These are phyloP conservation scores for Aspergillus ustus DNA, from an alignment of 2,329 filamentous ascomycete species.

Conservation along the genomic window DNA sequence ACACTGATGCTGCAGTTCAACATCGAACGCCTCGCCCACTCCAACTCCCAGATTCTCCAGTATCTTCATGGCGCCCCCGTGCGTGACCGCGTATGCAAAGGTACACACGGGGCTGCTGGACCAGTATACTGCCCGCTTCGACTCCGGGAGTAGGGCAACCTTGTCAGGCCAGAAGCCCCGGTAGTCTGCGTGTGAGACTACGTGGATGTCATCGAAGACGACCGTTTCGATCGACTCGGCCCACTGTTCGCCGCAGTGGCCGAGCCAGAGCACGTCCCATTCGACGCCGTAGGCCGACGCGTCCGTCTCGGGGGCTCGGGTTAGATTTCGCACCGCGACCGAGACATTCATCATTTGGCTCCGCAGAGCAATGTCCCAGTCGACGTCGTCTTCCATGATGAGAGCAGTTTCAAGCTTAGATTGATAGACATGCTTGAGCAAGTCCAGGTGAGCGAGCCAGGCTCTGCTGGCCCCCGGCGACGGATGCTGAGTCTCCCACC, in stretches of 20 bases:
- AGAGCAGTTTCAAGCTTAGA: conserved; percentile 40
- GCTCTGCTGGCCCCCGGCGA: not conserved
- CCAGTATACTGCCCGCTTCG: conserved; percentile 33
- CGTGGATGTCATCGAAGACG: conserved; percentile 30
- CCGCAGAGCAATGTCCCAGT: conserved; percentile 43
- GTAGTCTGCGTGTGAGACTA: conserved; percentile 27
- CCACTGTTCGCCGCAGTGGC: conserved; percentile 36
- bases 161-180: conserved; percentile 21
- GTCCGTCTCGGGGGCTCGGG: conserved; percentile 3
- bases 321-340: conserved; percentile 35
- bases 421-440: conserved; percentile 2
- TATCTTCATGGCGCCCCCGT: conserved; percentile 47
- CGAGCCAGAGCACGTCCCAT: conserved; percentile 48
- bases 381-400: conserved; percentile 51
- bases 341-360: conserved; percentile 36
- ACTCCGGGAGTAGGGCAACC: conserved; percentile 17
- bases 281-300: conserved; percentile 33
- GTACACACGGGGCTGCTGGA: conserved; percentile 37
- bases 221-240: conserved; percentile 23
- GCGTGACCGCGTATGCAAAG: conserved; percentile 41
- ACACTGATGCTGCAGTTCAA: conserved; percentile 38
- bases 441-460: conserved; percentile 3
- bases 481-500: not conserved
- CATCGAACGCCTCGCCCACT: conserved; percentile 41
- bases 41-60: conserved; percentile 34